phyloP scores from a whole-genome alignment of 495 filamentous ascomycete genomes.

The Trichoderma reesei region DNA sequence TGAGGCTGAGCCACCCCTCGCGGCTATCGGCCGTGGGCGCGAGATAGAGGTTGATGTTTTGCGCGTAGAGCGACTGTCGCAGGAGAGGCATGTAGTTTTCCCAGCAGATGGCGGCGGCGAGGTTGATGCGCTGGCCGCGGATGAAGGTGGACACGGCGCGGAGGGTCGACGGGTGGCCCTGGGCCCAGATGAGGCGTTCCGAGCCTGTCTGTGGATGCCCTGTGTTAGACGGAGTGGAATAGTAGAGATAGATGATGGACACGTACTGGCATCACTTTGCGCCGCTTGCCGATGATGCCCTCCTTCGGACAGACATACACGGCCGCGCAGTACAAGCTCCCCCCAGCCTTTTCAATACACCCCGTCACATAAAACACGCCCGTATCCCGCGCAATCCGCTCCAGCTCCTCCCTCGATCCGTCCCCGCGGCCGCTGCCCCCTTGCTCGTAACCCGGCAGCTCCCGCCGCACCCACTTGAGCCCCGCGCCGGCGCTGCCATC shows the following conservation, averaged over 20 bases:
- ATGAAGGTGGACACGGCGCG: slow-evolving; percentile 75
- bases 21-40: slow-evolving; percentile 84
- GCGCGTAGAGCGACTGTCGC: slow-evolving; percentile 60
- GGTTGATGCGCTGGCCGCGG: slow-evolving; percentile 61
- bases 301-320: slow-evolving; percentile 69
- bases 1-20: slow-evolving; percentile 72
- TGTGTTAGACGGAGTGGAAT: background rate
- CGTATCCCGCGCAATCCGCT: slow-evolving; percentile 61
- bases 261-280: slow-evolving; percentile 82
- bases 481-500: slow-evolving; percentile 50
- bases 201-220: slow-evolving; percentile 49
- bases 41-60: slow-evolving; percentile 89
- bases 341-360: slow-evolving; percentile 68
- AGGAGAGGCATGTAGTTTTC: slow-evolving; percentile 95
- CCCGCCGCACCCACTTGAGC: slow-evolving; percentile 58
- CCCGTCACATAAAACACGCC: slow-evolving; percentile 74
- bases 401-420: slow-evolving; percentile 74
- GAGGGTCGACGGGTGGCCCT: slow-evolving; percentile 72
- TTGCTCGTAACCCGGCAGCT: slow-evolving; percentile 43
- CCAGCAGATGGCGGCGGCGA: slow-evolving; percentile 91
- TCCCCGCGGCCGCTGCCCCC: slow-evolving; percentile 55
- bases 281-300: slow-evolving; percentile 73
- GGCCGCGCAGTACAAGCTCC: slow-evolving; percentile 74
- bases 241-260: background rate
- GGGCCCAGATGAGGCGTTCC: slow-evolving; percentile 82